phyloP scores from a whole-genome alignment of 140 eudicot genomes.

The Erigeron philadelphicus region DNA sequence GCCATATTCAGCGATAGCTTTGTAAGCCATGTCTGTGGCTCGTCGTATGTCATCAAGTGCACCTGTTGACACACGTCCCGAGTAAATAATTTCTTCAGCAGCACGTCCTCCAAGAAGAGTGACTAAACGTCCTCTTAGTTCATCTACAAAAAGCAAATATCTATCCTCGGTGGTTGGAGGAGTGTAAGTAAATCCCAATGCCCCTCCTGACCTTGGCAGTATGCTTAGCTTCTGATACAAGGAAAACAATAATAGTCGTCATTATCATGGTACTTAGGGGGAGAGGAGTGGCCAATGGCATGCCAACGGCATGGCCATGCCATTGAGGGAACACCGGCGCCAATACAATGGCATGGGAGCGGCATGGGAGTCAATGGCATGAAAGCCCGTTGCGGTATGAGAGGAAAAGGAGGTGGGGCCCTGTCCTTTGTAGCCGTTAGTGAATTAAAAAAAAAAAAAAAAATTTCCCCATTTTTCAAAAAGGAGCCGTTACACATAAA shows the following conservation, averaged over 20 bases:
- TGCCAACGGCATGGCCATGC: too few species aligned
- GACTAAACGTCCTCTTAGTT: conserved; percentile 89
- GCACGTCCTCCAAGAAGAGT: conserved; percentile 99
- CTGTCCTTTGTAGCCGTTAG: too few species aligned
- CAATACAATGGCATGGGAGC: too few species aligned
- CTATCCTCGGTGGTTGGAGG: conserved; percentile 96
- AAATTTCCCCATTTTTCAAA: too few species aligned
- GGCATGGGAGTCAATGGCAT: too few species aligned
- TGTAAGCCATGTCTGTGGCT: conserved; percentile 98
- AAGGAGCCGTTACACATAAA: too few species aligned
- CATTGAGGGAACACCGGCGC: too few species aligned
- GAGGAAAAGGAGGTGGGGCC: too few species aligned
- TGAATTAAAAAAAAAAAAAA: too few species aligned
- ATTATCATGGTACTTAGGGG: conserved; percentile 20
- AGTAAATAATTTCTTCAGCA: conserved; percentile 83
- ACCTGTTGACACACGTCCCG: conserved; percentile 98
- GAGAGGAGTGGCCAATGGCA: too few species aligned
- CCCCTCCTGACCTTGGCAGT: conserved; percentile 97
- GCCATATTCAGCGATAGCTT: conserved; percentile 96
- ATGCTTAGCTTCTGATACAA: conserved; percentile 80
- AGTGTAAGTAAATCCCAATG: conserved; percentile 86
- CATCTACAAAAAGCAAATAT: conserved; percentile 86
- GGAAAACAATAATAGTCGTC: background rate
- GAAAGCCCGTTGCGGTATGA: too few species aligned
- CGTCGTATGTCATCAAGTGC: conserved; percentile 94